Conservation (phyloP, 2,329 filamentous ascomycete species). For the Pyrenochaeta sp. region DNA sequence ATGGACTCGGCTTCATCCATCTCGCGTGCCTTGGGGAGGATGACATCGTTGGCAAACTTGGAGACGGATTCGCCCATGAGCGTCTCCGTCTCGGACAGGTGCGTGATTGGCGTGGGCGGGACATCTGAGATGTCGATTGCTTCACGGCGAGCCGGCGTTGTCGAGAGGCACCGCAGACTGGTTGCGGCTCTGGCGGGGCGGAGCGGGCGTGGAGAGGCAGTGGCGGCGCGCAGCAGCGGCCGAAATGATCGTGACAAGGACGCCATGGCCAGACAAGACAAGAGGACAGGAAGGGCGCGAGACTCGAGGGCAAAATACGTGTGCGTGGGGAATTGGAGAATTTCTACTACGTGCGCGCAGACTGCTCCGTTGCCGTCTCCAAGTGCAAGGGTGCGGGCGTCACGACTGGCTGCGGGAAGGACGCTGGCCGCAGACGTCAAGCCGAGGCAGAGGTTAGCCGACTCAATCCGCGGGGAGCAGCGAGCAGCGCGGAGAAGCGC, state of each 20-base stretch:
- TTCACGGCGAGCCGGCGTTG: slow-evolving; percentile 47
- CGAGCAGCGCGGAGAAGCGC: slow-evolving; percentile 14
- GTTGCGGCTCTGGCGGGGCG: slow-evolving; percentile 23
- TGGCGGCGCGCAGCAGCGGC: slow-evolving; percentile 40
- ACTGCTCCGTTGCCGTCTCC: no score
- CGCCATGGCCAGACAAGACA: slow-evolving; percentile 30
- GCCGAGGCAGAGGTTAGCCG: slow-evolving; percentile 19
- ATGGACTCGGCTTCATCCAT: slow-evolving; percentile 98
- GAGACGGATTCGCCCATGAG: slow-evolving; percentile 89
- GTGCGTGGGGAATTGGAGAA: background rate
- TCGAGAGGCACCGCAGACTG: slow-evolving; percentile 53
- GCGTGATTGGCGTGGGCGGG: slow-evolving; percentile 89
- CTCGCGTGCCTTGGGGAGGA: slow-evolving; percentile 89
- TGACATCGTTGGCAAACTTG: slow-evolving; percentile 88
- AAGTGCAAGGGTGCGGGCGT: no score
- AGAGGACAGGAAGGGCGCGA: background rate
- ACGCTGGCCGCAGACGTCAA: slow-evolving; percentile 4
- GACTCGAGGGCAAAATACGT: background rate
- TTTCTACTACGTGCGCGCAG: no score
- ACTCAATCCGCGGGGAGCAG: slow-evolving; percentile 8
- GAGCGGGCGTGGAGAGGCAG: slow-evolving; percentile 33
- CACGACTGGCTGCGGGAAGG: no score
- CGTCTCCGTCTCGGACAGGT: slow-evolving; percentile 86
- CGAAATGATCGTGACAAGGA: slow-evolving; percentile 40
- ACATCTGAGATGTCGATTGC: slow-evolving; percentile 70